Percentiles rank a stretch among this genome's conserved stretches.
Evolutionary conservation across 2,329 filamentous ascomycete genomes (phyloP).

Genomic region (Metarhizium rileyi): DNA sequence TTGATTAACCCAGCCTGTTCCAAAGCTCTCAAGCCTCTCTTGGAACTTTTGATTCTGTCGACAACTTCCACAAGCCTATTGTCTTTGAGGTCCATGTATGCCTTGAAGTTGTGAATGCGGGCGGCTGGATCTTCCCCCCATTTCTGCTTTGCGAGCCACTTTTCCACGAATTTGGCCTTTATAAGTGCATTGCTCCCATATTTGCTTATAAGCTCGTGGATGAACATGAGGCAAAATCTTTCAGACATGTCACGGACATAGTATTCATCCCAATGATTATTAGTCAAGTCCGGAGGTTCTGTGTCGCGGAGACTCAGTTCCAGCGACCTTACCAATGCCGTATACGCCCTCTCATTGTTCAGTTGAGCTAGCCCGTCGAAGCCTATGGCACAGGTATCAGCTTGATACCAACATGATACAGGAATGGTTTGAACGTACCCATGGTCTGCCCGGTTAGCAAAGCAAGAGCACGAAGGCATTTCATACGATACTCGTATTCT

Average conservation of each 20-base stretch:
- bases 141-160: conserved; percentile 64
- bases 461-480: conserved; percentile 44
- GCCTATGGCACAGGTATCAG: conserved; percentile 20
- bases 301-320: conserved; percentile 44
- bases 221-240: conserved; percentile 48
- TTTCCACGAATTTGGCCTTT: conserved; percentile 56
- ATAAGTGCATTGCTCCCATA: conserved; percentile 48
- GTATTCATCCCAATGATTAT: conserved; percentile 53
- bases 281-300: conserved; percentile 40
- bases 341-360: conserved; percentile 40
- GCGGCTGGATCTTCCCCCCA: conserved; percentile 51
- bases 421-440: conserved; percentile 11
- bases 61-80: conserved; percentile 46
- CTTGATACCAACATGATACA: conserved; percentile 4
- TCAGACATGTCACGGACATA: conserved; percentile 52
- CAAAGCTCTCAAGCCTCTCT: conserved; percentile 41
- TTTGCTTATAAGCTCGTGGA: conserved; percentile 48
- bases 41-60: conserved; percentile 36
- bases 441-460: conserved; percentile 38
- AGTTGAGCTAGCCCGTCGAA: conserved; percentile 33
- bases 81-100: conserved; percentile 38
- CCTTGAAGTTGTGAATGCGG: conserved; percentile 41
- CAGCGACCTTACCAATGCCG: conserved; percentile 50
- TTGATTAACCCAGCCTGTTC: conserved; percentile 38
- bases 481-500: conserved; percentile 50